Evolutionary conservation across 192 early-diverging fungal species (phyloP), one percentile per base, ranked within the genome.

Genomic region (Chytriomyces sp.): DNA sequence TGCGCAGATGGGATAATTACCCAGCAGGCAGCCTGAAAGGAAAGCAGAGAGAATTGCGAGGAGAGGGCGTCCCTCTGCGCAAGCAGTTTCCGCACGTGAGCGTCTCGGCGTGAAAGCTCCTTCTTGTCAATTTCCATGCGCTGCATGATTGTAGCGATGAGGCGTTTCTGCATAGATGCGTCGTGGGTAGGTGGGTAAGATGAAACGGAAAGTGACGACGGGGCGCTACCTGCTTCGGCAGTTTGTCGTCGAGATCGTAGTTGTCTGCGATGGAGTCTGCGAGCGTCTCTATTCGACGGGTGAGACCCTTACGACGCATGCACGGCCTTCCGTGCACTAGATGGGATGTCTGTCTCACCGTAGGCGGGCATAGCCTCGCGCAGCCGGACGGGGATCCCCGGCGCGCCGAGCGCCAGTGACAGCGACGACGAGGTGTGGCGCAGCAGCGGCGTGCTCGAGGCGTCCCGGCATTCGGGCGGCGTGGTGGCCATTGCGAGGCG

Each of bases 91-190:
- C 22, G 10, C 6, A 70, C 57, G 5, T 22, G 14, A 28, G 22
- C 44, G 12, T 75, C 65, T 39, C 74, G 54, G 17, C 64, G 12
- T 7, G 64, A 33, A 36, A 69, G 65, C 41, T 75, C 74, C 33
- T 70, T 68, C 44, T 75, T 75, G 30, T 75, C 74, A n/a, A 75
- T 59, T 58, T 75, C 74, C 40, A 59, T 58, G 28, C 54, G 25
- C 5, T 75, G n/a, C 65, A 66, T 66, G 10, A 75, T 59, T 28
- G 44, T 75, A 17, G 65, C 57, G 38, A 75, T 75, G n/a, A 75
- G 62, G 1, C 66, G 64, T 69, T 69, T 75, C 74, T 75, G 44
- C 55, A 12, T 34, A 14, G 49, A 33, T 17, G 34, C 17, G 12
- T 10, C 28, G 39, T 44, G 39, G 22, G n/a, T 64, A 7, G 14